A percentile compares a stretch with the other conserved stretches of the same genome.
Evolutionary conservation across 2,329 filamentous ascomycete genomes (phyloP).

Genomic region (Colletotrichum acutatum): DNA sequence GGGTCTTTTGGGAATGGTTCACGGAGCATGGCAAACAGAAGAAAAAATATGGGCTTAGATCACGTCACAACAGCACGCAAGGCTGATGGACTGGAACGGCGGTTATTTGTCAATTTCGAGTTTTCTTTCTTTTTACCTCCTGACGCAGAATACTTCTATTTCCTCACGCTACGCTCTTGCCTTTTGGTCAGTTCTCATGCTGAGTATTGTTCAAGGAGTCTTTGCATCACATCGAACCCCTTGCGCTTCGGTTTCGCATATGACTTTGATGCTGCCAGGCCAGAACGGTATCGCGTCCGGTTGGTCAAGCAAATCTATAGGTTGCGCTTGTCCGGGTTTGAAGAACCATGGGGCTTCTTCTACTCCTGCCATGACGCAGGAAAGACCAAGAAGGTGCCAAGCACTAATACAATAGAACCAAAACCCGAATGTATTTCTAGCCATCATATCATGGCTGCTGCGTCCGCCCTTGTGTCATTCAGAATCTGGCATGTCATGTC

Average conservation of each 20-base stretch:
- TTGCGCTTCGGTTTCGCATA: not conserved
- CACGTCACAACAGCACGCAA: slow-evolving; percentile 29
- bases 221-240: not conserved
- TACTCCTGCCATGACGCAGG: not conserved
- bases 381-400: not conserved
- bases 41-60: slow-evolving; percentile 32
- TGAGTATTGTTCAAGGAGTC: not conserved
- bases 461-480: not conserved
- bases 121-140: slow-evolving; percentile 7
- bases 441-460: not conserved
- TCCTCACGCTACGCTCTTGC: not conserved
- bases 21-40: slow-evolving; percentile 30
- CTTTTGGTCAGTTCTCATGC: not conserved
- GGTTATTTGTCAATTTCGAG: slow-evolving; percentile 27
- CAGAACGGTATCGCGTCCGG: not conserved
- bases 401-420: not conserved
- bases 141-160: not conserved
- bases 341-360: not conserved
- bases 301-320: not conserved
- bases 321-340: not conserved
- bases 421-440: not conserved
- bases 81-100: slow-evolving; percentile 22
- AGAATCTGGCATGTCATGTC: not conserved
- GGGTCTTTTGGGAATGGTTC: slow-evolving; percentile 18
- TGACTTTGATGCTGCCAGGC: not conserved